A percentile compares a stretch with the other conserved stretches of the same genome.
These are phyloP conservation scores for Aspergillus caelatus DNA, from an alignment of 2,329 filamentous ascomycete species.

Conservation along the genomic window DNA sequence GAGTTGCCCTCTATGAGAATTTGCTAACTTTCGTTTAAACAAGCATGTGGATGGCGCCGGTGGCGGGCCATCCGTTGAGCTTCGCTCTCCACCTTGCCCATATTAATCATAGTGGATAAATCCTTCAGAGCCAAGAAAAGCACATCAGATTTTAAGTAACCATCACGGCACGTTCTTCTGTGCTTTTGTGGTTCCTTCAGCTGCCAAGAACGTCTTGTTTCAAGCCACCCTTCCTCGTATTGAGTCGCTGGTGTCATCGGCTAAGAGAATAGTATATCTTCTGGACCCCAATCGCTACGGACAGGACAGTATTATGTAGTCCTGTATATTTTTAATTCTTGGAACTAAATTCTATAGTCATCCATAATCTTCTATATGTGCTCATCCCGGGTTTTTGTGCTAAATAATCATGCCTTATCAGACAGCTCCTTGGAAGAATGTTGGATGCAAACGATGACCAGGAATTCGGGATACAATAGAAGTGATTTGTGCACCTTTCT, in stretches of 20 bases:
- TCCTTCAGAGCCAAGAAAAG: neutral
- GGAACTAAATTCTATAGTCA: neutral
- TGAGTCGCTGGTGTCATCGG: neutral
- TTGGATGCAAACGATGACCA: too few species aligned
- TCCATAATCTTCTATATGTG: neutral
- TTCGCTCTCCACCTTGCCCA: neutral
- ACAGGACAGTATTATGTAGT: neutral
- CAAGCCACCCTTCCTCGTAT: neutral
- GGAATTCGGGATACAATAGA: neutral
- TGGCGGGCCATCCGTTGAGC: neutral
- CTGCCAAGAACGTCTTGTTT: neutral
- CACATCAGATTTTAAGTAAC: neutral
- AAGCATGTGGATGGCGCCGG: neutral
- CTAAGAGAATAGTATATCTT: neutral
- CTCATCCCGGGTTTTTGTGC: neutral
- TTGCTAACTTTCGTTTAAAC: neutral
- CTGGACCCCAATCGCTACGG: neutral
- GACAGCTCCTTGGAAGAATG: neutral
- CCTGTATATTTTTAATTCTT: neutral
- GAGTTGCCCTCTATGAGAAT: neutral
- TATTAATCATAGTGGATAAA: neutral
- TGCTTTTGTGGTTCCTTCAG: neutral
- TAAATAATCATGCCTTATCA: neutral
- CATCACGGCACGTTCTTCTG: neutral
- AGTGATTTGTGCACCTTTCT: neutral